phyloP scores from a whole-genome alignment of 768 basidiomycete genomes.

The Agaricus blazei region DNA sequence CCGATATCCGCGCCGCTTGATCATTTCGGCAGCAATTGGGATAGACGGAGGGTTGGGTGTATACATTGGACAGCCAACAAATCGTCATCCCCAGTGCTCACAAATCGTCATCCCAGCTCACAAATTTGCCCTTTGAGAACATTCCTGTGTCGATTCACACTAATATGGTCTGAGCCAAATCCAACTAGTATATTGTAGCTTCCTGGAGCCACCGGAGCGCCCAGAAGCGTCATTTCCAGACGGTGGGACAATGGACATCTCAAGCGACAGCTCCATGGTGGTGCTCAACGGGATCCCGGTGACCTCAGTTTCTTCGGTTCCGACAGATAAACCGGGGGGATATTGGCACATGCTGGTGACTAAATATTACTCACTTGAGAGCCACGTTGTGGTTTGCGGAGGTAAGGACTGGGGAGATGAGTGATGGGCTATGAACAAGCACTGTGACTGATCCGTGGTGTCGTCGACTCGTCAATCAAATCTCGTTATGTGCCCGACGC shows the following conservation, averaged over 20 bases:
- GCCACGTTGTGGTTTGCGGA: conserved; percentile 44
- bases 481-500: too few relatives aligned
- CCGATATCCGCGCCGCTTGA: too few relatives aligned
- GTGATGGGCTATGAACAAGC: background rate
- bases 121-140: too few relatives aligned
- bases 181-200: conserved; percentile 52
- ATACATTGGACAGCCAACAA: too few relatives aligned
- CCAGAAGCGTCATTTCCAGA: conserved; percentile 36
- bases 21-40: too few relatives aligned
- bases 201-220: conserved; percentile 51
- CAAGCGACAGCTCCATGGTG: conserved; percentile 54
- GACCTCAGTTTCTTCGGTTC: conserved; percentile 47
- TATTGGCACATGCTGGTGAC: conserved; percentile 50
- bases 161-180: conserved; percentile 45
- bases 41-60: too few relatives aligned
- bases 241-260: conserved; percentile 51
- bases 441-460: background rate
- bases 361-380: conserved; percentile 74
- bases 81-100: too few relatives aligned
- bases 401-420: conserved; percentile 11
- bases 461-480: background rate
- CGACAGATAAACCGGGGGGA: conserved; percentile 29
- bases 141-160: background rate
- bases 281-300: conserved; percentile 38
- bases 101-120: too few relatives aligned